Base-by-base conservation (phyloP, 176 grass and related monocot genomes). In the Triticum turgidum region DNA sequence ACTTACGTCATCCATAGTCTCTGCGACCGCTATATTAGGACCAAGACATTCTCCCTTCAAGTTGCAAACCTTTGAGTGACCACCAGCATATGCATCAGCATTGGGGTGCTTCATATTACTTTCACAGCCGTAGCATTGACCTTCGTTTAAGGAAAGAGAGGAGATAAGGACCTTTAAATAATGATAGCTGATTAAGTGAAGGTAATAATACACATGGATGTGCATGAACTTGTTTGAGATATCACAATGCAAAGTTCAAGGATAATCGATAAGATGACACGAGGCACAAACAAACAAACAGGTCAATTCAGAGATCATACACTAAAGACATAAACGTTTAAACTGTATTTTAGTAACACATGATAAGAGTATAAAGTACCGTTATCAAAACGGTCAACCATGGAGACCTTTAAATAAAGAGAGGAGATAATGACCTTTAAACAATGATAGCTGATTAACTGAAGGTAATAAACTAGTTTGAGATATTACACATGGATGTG, bases 81-180 rank as follows among this genome's bases (percentile, higher is more conserved):
- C 68, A 22, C 68, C 68, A 20, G 1, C 3, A 4, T 71, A 71
- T 71, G 68, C 35, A 71, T 71, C 35, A 41, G 68, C 68, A 10
- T 71, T 71, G 34, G 68, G 68, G 20, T 71, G 68, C 68, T 71
- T 39, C 68, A 71, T 71, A n/a, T 71, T 20, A 71, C 68, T 71
- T 41, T 18, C 2, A 22, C 68, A 71, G 21, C 68, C 20, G 4
- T 71, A 41, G 68, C 68, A 71, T 18, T 71, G 68, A 41, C 68
- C 68, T 71, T 70, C 21, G 20, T 39, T 67, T 71, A 41, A 4
- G 41, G 35, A 69, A 69, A 41, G 9, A 71, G 68, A 11, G 34
- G 35, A 71, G 34, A 41, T 71, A 11, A 71, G 68, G 18, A 12
- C 68, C 68, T 3, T 71, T 41, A n/a, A 38, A 71, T 41, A 71